phyloP scores from a whole-genome alignment of 768 basidiomycete species.

The Boletellus ananas region DNA sequence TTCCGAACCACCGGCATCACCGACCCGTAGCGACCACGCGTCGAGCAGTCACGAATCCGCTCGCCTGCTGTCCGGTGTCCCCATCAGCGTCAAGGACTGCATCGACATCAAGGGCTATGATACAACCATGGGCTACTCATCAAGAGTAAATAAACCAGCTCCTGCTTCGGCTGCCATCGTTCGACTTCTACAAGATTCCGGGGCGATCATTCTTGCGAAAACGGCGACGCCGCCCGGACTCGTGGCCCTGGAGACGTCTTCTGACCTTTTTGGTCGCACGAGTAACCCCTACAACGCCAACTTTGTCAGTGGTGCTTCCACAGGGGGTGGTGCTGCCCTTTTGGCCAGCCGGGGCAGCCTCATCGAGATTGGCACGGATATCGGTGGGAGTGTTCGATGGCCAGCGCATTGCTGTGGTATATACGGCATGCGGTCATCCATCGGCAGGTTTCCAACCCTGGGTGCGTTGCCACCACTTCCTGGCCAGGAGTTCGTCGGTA shows the following conservation, averaged over 20 bases:
- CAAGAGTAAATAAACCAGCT: slow-evolving; percentile 34
- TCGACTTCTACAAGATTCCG: slow-evolving; percentile 39
- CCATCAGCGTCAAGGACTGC: slow-evolving; percentile 48
- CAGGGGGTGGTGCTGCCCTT: slow-evolving; percentile 50
- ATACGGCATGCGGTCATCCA: slow-evolving; percentile 39
- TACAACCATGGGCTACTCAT: slow-evolving; percentile 43
- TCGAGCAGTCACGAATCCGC: background rate
- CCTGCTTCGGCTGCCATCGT: slow-evolving; percentile 36
- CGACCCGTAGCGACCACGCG: slow-evolving; percentile 6
- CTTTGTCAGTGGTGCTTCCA: slow-evolving; percentile 44
- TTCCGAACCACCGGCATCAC: slow-evolving; percentile 5
- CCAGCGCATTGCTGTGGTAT: slow-evolving; percentile 48
- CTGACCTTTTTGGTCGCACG: slow-evolving; percentile 45
- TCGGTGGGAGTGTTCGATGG: slow-evolving; percentile 48
- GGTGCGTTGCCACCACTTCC: slow-evolving; percentile 32
- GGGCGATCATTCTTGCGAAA: slow-evolving; percentile 40
- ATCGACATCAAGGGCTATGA: slow-evolving; percentile 45
- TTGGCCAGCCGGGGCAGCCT: slow-evolving; percentile 42
- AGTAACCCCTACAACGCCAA: slow-evolving; percentile 45
- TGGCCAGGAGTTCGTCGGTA: slow-evolving; percentile 38
- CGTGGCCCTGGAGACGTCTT: slow-evolving; percentile 38
- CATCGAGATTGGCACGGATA: slow-evolving; percentile 46
- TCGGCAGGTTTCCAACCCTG: slow-evolving; percentile 36
- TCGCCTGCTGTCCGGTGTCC: slow-evolving; percentile 41
- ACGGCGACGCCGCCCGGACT: slow-evolving; percentile 43